Base-by-base conservation (phyloP, 768 basidiomycete genomes). In the Boletus bicolor region DNA sequence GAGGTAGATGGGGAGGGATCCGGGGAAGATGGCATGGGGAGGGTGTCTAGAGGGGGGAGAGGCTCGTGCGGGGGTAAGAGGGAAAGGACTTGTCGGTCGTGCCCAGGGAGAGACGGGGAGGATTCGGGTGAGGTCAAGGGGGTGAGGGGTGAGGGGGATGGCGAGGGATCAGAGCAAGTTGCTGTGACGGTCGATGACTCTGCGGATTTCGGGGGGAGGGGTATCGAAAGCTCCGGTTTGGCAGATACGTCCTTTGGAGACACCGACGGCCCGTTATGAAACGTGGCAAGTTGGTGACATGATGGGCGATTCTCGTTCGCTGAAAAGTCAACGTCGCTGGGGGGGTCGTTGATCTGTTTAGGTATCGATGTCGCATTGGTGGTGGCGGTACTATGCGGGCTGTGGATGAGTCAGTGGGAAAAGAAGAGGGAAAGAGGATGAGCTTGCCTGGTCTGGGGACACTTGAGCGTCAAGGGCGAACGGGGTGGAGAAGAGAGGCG, bases 51-150 rank as follows among this genome's bases (percentile, higher is more conserved):
- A 12, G 53, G 53, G 17, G 60, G 48, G 0, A 54, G 38, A n/a
- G 61, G 38, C 19, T 59, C 57, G 0, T 49, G 57, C 2, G 56
- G 56, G 2, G 62, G 54, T 0, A 64, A 51, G 5, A 50, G 51
- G 0, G 44, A 58, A 0, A 48, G 36, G n/a, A 26, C 8, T 15
- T 58, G 65, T 67, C 64, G 49, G 53, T 69, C 67, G 52, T 70
- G 68, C 12, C 65, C 63, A 17, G 68, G 63, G 47, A 61, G 54
- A 7, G 62, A 63, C 0, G 67, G 65, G 2, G 68, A 68, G 0
- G 62, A 52, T 6, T 59, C 56, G 14, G 64, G 62, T 3, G 63
- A 60, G 7, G 68, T 57, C 19, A 62, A 46, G 1, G 66, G 68
- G 0, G 63, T 60, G 17, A 63, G 59, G 1, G 59, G 60, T 7